Evolutionary conservation across 2,329 filamentous ascomycete genomes (phyloP).

Genomic region (Paraphaeosphaeria minitans): DNA sequence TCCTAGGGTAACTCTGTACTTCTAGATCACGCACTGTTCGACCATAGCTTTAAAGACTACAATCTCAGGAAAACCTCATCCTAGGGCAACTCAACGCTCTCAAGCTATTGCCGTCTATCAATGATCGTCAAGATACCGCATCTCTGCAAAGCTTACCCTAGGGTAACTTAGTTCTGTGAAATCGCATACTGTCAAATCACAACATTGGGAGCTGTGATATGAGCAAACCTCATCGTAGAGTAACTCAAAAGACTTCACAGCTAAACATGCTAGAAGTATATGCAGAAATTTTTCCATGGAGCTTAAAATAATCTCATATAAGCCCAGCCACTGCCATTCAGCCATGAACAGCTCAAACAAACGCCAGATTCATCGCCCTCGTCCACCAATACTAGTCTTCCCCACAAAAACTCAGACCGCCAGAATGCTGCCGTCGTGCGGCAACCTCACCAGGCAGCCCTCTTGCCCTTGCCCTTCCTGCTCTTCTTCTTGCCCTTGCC

Average conservation of each 20-base stretch:
- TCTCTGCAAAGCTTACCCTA: too few species aligned
- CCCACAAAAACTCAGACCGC: background rate
- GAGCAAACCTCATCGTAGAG: too few species aligned
- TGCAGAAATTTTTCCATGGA: background rate
- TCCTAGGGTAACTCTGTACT: too few species aligned
- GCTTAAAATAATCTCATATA: background rate
- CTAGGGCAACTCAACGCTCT: too few species aligned
- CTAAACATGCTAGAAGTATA: background rate
- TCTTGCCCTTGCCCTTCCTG: background rate
- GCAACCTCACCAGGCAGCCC: background rate
- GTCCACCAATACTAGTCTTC: background rate
- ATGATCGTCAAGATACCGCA: too few species aligned
- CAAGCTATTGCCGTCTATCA: too few species aligned
- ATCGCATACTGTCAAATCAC: too few species aligned
- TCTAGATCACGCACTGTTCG: too few species aligned
- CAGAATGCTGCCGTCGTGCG: background rate
- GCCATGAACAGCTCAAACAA: background rate
- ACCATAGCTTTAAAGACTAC: too few species aligned
- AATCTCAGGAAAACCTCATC: background rate
- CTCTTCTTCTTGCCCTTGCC: background rate
- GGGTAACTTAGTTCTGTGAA: too few species aligned
- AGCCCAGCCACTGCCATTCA: background rate
- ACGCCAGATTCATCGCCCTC: background rate
- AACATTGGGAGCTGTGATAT: too few species aligned
- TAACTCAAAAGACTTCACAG: too few species aligned